A percentile compares a stretch with the other conserved stretches of the same genome.
These are phyloP conservation scores for Jacaranda mimosifolia DNA, from an alignment of 257 asterid species.

Conservation along the genomic window DNA sequence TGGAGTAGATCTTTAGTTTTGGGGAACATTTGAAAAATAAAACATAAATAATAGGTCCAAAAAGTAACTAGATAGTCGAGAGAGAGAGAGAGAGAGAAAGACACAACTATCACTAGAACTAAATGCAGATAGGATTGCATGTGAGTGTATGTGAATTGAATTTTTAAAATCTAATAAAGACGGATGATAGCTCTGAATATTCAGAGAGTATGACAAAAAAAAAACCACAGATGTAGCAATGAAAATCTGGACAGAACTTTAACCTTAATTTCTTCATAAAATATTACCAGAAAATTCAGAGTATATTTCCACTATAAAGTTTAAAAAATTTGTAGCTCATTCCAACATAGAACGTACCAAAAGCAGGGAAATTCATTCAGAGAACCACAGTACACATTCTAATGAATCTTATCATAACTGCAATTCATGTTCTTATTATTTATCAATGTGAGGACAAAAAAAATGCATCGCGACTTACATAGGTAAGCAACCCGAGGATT, in stretches of 20 bases:
- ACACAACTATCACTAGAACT: background rate
- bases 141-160: background rate
- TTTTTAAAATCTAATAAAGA: background rate
- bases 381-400: background rate
- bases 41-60: too few relatives aligned
- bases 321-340: background rate
- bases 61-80: background rate
- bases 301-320: background rate
- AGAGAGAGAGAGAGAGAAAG: too few relatives aligned
- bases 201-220: background rate
- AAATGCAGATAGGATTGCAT: background rate
- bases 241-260: background rate
- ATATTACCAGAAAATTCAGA: background rate
- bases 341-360: constrained; percentile 3
- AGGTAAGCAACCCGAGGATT: constrained; percentile 95
- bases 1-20: too few relatives aligned
- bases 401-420: background rate
- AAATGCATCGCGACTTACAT: constrained; percentile 62
- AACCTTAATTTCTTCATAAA: background rate
- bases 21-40: too few relatives aligned
- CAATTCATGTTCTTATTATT: constrained; percentile 20
- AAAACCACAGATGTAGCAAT: background rate
- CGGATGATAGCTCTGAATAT: background rate
- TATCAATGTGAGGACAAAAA: background rate
- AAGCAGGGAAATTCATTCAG: constrained; percentile 7